Percentiles rank a stretch among this genome's conserved stretches.
phyloP scores from a whole-genome alignment of 2,329 filamentous ascomycete species.

The Samsoniella hepiali region DNA sequence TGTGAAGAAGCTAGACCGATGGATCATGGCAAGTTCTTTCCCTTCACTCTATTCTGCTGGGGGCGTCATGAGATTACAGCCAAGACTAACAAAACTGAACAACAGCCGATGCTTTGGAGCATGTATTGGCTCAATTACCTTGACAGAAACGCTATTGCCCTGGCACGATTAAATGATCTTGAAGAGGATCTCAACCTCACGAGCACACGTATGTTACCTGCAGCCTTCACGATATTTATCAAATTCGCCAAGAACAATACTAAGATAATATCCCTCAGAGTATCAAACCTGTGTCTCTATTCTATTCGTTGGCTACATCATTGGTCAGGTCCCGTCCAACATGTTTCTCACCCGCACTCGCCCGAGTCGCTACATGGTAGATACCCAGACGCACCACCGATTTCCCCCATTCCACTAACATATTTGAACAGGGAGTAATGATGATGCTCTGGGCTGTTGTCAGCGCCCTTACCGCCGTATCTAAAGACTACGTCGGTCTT shows the following conservation, averaged over 20 bases:
- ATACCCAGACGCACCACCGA: neutral
- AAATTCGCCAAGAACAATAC: neutral
- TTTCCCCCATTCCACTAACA: neutral
- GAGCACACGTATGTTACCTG: neutral
- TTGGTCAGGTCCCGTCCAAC: conserved; percentile 32
- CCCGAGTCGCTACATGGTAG: conserved; percentile 38
- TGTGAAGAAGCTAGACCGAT: conserved; percentile 37
- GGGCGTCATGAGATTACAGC: neutral
- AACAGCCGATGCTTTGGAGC: conserved; percentile 33
- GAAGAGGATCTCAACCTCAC: conserved; percentile 25
- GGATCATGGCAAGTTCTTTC: conserved; percentile 32
- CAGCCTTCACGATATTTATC: neutral
- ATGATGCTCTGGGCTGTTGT: conserved; percentile 49
- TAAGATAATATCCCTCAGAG: conserved; percentile 1
- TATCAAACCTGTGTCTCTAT: conserved; percentile 28
- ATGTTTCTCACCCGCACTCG: conserved; percentile 34
- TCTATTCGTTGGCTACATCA: conserved; percentile 26
- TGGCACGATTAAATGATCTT: conserved; percentile 32
- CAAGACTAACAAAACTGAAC: neutral
- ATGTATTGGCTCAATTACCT: conserved; percentile 46
- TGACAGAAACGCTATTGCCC: conserved; percentile 46
- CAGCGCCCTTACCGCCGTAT: conserved; percentile 44
- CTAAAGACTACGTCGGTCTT: conserved; percentile 47
- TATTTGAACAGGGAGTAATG: conserved; percentile 31
- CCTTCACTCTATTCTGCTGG: neutral